Evolutionary conservation across 1,284 basidiomycete genomes (phyloP).

Genomic region (Erythrobasidium hasegawianum): DNA sequence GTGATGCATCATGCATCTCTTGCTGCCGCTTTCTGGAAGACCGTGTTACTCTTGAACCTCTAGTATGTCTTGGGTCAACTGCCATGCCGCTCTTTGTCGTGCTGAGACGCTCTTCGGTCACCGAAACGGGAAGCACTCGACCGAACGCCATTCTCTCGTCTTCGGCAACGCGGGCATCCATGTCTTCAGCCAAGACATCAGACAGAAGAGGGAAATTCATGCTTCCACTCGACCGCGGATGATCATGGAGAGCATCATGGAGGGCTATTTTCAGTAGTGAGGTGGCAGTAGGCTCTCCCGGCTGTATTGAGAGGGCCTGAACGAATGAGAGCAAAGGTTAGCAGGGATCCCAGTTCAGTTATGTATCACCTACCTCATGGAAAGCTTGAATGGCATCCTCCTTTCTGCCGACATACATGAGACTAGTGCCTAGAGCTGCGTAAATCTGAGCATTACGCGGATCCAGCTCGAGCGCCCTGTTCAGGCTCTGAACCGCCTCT

Average conservation of each 20-base stretch:
- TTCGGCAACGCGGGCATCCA: constrained; percentile 13
- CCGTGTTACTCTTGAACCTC: neutral
- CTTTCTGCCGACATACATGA: constrained; percentile 66
- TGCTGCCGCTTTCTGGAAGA: neutral
- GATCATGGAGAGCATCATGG: constrained; percentile 19
- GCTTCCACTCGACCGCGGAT: neutral
- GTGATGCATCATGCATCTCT: neutral
- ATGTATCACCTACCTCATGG: constrained; percentile 64
- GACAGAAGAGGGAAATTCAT: constrained; percentile 25
- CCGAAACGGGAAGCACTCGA: neutral
- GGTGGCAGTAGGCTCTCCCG: constrained; percentile 78
- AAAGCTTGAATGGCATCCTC: constrained; percentile 79
- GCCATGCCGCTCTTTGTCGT: neutral
- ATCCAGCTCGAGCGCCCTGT: constrained; percentile 72
- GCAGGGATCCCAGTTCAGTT: neutral
- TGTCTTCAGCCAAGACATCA: constrained; percentile 22
- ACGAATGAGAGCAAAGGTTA: neutral
- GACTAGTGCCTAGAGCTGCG: constrained; percentile 76
- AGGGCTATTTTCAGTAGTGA: constrained; percentile 81
- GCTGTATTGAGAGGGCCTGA: constrained; percentile 74
- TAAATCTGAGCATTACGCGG: constrained; percentile 71
- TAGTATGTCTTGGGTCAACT: neutral
- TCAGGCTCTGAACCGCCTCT: constrained; percentile 67
- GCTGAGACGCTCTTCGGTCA: neutral
- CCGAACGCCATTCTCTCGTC: constrained; percentile 10